Evolutionary conservation across 805 yeast species (phyloP).

Genomic region (Metschnikowia gruessii): DNA sequence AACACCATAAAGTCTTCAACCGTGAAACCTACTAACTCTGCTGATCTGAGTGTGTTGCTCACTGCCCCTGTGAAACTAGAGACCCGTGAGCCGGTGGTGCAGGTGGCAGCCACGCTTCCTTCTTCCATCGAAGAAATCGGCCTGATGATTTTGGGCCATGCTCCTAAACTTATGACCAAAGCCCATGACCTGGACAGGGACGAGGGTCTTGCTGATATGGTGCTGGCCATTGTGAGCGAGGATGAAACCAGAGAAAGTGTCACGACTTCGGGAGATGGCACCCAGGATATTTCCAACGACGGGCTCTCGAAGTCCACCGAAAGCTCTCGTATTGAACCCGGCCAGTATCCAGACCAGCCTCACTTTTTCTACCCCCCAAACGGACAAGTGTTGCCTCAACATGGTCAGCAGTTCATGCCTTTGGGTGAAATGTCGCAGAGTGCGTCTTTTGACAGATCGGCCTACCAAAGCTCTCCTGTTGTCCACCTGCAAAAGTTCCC

Average conservation of each 20-base stretch:
- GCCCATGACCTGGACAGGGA: conserved; percentile 11
- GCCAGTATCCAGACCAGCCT: not conserved
- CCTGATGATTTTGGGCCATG: conserved; percentile 34
- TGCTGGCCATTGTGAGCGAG: conserved; percentile 17
- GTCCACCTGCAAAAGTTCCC: not conserved
- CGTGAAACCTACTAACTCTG: no score
- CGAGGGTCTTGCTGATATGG: conserved; percentile 17
- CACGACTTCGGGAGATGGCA: conserved; percentile 6
- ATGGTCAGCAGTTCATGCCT: not conserved
- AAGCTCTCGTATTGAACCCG: conserved; percentile 6
- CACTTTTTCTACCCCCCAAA: not conserved
- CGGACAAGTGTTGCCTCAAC: conserved; percentile 1
- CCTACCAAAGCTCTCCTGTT: conserved; percentile 1
- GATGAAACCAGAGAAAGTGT: conserved; percentile 10
- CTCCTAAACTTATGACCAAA: conserved; percentile 20
- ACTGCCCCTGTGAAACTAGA: not conserved
- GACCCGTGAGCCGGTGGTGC: not conserved
- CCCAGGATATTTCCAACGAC: conserved; percentile 2
- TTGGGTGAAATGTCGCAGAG: not conserved
- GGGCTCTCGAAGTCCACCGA: conserved; percentile 10
- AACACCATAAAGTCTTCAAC: no score
- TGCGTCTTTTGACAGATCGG: conserved; percentile 1
- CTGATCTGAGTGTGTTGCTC: not conserved
- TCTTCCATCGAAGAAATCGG: conserved; percentile 38
- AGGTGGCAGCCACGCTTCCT: conserved; percentile 16